Base-by-base conservation (phyloP, 257 asterid genomes). In the Linaria vulgaris region DNA sequence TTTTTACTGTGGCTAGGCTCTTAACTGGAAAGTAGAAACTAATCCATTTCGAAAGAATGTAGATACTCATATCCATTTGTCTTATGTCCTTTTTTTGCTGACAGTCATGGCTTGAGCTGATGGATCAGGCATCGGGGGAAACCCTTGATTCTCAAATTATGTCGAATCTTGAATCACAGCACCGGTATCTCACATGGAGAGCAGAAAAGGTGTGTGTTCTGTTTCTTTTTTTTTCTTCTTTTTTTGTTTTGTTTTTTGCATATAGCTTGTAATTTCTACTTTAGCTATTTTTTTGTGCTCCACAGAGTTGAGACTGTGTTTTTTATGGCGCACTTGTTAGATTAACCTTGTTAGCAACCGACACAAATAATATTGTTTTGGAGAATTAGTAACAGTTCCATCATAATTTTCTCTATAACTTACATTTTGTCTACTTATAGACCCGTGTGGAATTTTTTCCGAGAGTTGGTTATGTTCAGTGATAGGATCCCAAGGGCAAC, bases 151-250 rank as follows among this genome's bases (percentile, higher is more conserved):
- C 80, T 66, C 86, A 64, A 69, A 68, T 77, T 55, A 73, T 24
- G 75, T 17, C 39, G 64, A 91, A 88, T 74, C 69, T 75, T 21
- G 89, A 83, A 78, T 83, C 88, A 50, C 98, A 84, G 39, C 96
- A 86, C 70, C 74, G 80, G 77, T 84, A 91, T 64, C 88, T 86
- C 56, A 80, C 88, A 6, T 88, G 98, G 98, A 81, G 98, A 75
- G 85, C 95, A 0, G 98, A 88, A 80, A 86, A 88, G 83, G 96
- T 90, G 57, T 34, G 76, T 69, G 27, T 10, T 21, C 6, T 37
- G 30, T 53, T 2, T 56, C 38, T 10, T 12, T 20, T 41, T 57
- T 46, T 16, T 2, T 56, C 38, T 10, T 12, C 16, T 41, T 57
- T 46, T 16, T 53, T 2, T 56, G 30, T 10, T 12, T 20, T 41